Percentiles rank a stretch among this genome's conserved stretches.
phyloP scores from a whole-genome alignment of 495 filamentous ascomycete species.

The Neurospora discreta region DNA sequence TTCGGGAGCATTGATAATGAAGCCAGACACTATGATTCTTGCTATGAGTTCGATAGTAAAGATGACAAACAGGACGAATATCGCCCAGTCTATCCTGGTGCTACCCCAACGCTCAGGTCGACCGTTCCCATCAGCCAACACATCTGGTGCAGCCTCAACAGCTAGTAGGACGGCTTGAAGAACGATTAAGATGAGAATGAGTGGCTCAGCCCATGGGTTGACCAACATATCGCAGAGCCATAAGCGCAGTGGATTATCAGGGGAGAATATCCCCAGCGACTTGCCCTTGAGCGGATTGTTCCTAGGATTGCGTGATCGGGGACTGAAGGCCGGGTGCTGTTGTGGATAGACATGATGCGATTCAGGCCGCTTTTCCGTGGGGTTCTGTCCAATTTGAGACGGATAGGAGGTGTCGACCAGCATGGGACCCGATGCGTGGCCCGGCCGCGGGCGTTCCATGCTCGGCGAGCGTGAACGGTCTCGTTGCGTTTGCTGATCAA shows the following conservation, averaged over 20 bases:
- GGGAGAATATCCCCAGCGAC: slow-evolving; percentile 72
- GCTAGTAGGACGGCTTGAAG: slow-evolving; percentile 79
- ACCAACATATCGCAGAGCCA: slow-evolving; percentile 81
- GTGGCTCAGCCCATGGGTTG: slow-evolving; percentile 74
- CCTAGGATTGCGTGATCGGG: slow-evolving; percentile 32
- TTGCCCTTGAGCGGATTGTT: slow-evolving; percentile 82
- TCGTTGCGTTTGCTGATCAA: slow-evolving; percentile 62
- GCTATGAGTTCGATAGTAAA: slow-evolving; percentile 81
- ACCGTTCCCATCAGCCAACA: slow-evolving; percentile 42
- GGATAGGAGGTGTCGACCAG: slow-evolving; percentile 42
- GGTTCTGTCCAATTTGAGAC: slow-evolving; percentile 32
- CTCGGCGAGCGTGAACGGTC: slow-evolving; percentile 47
- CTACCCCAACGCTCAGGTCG: slow-evolving; percentile 49
- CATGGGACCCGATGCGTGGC: slow-evolving; percentile 34
- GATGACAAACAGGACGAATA: slow-evolving; percentile 76
- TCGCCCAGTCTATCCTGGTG: slow-evolving; percentile 60
- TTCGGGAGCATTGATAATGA: slow-evolving; percentile 76
- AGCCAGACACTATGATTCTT: slow-evolving; percentile 81
- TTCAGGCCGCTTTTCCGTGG: slow-evolving; percentile 35
- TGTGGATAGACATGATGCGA: slow-evolving; percentile 19
- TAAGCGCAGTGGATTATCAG: slow-evolving; percentile 62
- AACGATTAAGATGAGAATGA: slow-evolving; percentile 79
- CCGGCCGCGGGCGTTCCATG: slow-evolving; percentile 23
- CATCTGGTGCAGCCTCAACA: slow-evolving; percentile 63
- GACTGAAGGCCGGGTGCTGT: slow-evolving; percentile 12